A percentile compares a stretch with the other conserved stretches of the same genome.
Evolutionary conservation across 208 protist genomes (phyloP).

Genomic region (Leishmania braziliensis): DNA sequence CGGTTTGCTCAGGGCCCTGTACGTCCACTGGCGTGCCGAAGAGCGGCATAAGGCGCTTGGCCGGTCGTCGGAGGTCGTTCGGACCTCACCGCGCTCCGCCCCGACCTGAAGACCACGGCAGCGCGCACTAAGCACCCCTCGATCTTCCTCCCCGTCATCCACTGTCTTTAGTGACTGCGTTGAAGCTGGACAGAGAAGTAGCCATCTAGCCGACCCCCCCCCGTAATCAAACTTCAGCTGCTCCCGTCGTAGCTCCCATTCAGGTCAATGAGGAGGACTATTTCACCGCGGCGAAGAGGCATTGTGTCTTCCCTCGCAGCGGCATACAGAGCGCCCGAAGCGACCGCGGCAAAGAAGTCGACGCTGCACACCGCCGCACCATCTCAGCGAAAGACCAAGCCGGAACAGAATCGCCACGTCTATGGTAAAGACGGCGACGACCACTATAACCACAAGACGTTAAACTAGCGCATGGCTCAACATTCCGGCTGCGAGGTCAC

Average conservation of each 20-base stretch:
- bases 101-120: background rate
- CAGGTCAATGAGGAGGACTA: background rate
- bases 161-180: background rate
- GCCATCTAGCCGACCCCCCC: background rate
- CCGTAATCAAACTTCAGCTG: no score
- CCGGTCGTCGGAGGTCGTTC: background rate
- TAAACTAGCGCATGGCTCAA: no score
- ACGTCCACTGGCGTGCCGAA: slow-evolving; percentile 30
- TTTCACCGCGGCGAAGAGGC: background rate
- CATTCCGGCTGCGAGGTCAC: no score
- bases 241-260: background rate
- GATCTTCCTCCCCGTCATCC: background rate
- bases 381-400: background rate
- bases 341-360: background rate
- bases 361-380: background rate
- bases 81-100: background rate
- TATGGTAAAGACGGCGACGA: background rate
- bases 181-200: background rate
- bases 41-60: slow-evolving; percentile 28
- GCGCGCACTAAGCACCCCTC: background rate
- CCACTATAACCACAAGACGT: no score
- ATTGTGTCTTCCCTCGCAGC: background rate
- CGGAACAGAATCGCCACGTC: background rate
- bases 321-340: background rate
- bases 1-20: slow-evolving; percentile 33